phyloP scores from a whole-genome alignment of 257 asterid species.

The Gentiana dahurica region DNA sequence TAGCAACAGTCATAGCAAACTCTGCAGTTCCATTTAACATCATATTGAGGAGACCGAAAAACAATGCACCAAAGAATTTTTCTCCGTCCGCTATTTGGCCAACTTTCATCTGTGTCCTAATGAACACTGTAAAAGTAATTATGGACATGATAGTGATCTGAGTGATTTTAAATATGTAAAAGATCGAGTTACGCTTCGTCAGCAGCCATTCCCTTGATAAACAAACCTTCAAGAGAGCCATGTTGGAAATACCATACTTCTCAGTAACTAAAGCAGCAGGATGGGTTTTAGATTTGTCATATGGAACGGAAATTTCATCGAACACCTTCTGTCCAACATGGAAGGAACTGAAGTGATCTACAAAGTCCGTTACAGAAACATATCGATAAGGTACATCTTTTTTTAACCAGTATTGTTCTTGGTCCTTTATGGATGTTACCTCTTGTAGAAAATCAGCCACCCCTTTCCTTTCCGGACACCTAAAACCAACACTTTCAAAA shows the following conservation, averaged over 20 bases:
- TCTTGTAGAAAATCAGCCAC: constrained; percentile 93
- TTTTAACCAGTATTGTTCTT: constrained; percentile 81
- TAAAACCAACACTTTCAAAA: constrained; percentile 77
- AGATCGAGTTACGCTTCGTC: constrained; percentile 70
- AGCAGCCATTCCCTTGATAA: constrained; percentile 85
- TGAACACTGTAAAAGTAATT: constrained; percentile 78
- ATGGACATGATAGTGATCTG: constrained; percentile 91
- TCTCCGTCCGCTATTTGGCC: constrained; percentile 66
- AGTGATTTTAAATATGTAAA: constrained; percentile 74
- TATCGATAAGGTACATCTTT: constrained; percentile 53
- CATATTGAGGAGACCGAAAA: constrained; percentile 72
- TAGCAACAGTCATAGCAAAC: constrained; percentile 55
- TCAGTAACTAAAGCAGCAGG: constrained; percentile 92
- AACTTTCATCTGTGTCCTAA: constrained; percentile 71
- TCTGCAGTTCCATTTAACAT: constrained; percentile 93
- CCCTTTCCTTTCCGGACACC: constrained; percentile 90
- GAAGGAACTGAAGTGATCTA: constrained; percentile 50
- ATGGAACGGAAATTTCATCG: constrained; percentile 67
- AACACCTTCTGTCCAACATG: constrained; percentile 53
- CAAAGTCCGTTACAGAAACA: constrained; percentile 60
- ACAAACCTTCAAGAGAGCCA: constrained; percentile 69
- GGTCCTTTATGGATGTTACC: constrained; percentile 84
- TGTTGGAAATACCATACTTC: constrained; percentile 74
- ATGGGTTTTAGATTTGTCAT: constrained; percentile 53
- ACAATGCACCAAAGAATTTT: constrained; percentile 74